Evolutionary conservation across 2,329 filamentous ascomycete species (phyloP).

Genomic region (Coleophoma eucalyptorum): DNA sequence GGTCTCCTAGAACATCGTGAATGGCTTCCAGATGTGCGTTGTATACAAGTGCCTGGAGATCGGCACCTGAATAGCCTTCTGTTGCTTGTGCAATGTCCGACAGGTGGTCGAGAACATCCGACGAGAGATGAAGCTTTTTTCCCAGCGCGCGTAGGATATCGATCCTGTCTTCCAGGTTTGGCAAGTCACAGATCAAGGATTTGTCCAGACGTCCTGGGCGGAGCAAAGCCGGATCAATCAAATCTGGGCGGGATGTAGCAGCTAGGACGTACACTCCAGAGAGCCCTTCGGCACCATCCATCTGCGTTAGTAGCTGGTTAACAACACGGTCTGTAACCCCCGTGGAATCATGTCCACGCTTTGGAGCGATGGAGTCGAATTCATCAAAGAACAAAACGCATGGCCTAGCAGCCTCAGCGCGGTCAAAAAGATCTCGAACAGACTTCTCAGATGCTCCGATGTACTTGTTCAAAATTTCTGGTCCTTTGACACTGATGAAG

Average conservation of each 20-base stretch:
- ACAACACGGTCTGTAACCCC: constrained; percentile 98
- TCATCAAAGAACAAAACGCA: constrained; percentile 98
- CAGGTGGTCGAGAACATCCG: constrained; percentile 54
- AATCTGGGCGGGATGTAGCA: constrained; percentile 86
- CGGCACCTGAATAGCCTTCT: constrained; percentile 89
- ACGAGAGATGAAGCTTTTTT: constrained; percentile 70
- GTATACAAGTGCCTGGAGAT: constrained; percentile 90
- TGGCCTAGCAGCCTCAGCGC: constrained; percentile 83
- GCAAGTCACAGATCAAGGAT: constrained; percentile 87
- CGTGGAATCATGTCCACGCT: constrained; percentile 93
- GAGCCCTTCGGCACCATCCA: constrained; percentile 96
- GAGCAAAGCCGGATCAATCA: constrained; percentile 91
- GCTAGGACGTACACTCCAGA: constrained; percentile 95
- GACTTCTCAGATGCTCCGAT: constrained; percentile 97
- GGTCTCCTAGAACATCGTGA: constrained; percentile 78
- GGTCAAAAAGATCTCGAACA: constrained; percentile 90
- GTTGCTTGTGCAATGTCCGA: constrained; percentile 75
- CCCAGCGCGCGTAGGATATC: constrained; percentile 88
- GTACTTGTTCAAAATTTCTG: constrained; percentile 98
- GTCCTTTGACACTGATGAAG: constrained; percentile 97
- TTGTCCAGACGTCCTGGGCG: constrained; percentile 93
- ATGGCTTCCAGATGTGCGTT: constrained; percentile 97
- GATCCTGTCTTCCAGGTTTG: constrained; percentile 71
- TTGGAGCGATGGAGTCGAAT: constrained; percentile 96
- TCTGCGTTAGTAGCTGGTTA: constrained; percentile 96